Conservation (phyloP, 257 asterid genomes). For the Solanum chiquidenum region DNA sequence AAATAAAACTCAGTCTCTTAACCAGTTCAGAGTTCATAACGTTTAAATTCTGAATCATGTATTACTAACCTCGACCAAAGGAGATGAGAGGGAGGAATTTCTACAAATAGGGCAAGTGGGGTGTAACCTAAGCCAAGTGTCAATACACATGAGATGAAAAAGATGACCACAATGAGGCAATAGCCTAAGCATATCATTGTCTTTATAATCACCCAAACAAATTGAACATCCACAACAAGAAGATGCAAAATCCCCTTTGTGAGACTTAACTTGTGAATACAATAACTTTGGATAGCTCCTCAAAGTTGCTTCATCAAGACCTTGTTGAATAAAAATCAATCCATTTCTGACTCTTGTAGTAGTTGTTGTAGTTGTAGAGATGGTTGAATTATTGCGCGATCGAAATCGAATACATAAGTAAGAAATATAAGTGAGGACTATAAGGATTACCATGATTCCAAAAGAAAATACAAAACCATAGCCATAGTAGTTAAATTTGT, state of each 20-base stretch:
- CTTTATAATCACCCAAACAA: slow-evolving; percentile 49
- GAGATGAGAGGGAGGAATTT: slow-evolving; percentile 19
- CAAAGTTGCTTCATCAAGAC: slow-evolving; percentile 26
- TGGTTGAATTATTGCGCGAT: not conserved
- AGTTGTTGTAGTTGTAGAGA: not conserved
- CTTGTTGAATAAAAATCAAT: not conserved
- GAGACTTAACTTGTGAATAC: slow-evolving; percentile 23
- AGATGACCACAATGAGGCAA: slow-evolving; percentile 51
- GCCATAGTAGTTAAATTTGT: slow-evolving; percentile 8
- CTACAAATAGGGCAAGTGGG: slow-evolving; percentile 62
- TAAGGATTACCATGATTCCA: slow-evolving; percentile 13
- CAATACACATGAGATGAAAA: slow-evolving; percentile 51
- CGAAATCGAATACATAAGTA: slow-evolving; percentile 10
- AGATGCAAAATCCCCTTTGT: slow-evolving; percentile 1
- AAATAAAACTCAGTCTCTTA: not conserved
- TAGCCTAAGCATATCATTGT: slow-evolving; percentile 40
- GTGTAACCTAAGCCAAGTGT: slow-evolving; percentile 44
- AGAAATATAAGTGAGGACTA: slow-evolving; percentile 20
- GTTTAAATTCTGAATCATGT: not conserved
- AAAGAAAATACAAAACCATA: slow-evolving; percentile 25
- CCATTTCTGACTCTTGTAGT: not conserved
- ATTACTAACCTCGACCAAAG: not conserved
- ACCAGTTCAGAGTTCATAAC: not conserved
- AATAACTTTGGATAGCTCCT: slow-evolving; percentile 28
- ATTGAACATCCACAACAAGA: slow-evolving; percentile 41